Evolutionary conservation across 2,329 filamentous ascomycete species (phyloP), one percentile per base, ranked within the genome.

Genomic region (Sporothrix euskadiensis): DNA sequence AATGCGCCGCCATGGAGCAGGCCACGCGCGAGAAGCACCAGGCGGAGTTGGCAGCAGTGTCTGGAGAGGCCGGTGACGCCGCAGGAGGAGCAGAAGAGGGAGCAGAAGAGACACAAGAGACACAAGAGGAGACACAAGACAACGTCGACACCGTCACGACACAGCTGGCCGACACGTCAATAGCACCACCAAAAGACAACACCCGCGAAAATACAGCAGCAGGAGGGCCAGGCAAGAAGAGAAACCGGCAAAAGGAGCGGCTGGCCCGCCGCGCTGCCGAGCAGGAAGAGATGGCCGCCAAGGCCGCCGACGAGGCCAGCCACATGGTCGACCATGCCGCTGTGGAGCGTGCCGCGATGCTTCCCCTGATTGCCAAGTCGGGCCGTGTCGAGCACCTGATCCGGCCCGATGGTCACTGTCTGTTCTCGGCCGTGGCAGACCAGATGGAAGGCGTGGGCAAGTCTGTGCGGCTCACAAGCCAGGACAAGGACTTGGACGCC

Each of bases 341-440:
- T 61, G 83, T 88, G 71, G 94, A 97, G 83, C 86, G 89, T 77
- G 84, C 87, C 70, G 86, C 88, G 65, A 94, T 99, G 90, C 84
- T 88, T 73, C 84, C 84, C 39, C 88, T 88, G 56, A 91, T 98
- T 80, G 83, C 85, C 71, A 83, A 85, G 61, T 83, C 91, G 73
- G 85, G 85, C 0, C 86, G 98, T 19, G 84, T 84, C 26, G 93
- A 98, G 83, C 88, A 92, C 78, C 90, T 93, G 74, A 94, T 99
- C 73, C 88, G 88, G 54, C 94, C 96, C 0, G 95, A 99, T 82
- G 96, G 96, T 0, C 96, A 99, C 83, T 99, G 96, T 80, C 84
- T 99, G 19, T 99, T 98, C 83, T 92, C 94, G 19, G 94, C 96
- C 0, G 88, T 98, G 69, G 94, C 95, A 35, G 93, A 96, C 80